Percentiles rank a stretch among this genome's conserved stretches.
Evolutionary conservation across 371 early-diverging fungal genomes (phyloP).

Genomic region (Mortierella sp.): DNA sequence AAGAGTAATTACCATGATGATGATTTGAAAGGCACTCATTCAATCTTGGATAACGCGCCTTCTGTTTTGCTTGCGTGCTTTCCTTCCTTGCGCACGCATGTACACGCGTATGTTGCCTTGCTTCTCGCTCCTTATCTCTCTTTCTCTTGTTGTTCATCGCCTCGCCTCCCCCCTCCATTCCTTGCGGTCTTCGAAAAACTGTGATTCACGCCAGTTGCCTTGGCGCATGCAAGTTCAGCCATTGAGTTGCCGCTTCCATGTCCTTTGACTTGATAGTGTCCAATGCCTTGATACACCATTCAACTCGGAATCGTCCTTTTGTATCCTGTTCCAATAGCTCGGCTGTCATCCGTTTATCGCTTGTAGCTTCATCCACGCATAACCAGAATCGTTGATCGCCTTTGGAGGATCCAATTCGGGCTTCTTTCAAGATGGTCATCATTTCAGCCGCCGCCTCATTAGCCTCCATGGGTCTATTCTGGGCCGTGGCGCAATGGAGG

Average conservation of each 20-base stretch:
- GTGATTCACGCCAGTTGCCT: not conserved
- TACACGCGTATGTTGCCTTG: too few relatives aligned
- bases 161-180: too few relatives aligned
- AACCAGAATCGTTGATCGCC: conserved; percentile 59
- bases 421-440: conserved; percentile 61
- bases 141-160: too few relatives aligned
- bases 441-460: conserved; percentile 73
- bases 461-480: conserved; percentile 69
- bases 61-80: too few relatives aligned
- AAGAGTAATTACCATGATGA: too few relatives aligned
- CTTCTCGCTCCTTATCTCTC: too few relatives aligned
- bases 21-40: too few relatives aligned
- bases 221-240: conserved; percentile 73
- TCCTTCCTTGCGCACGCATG: too few relatives aligned
- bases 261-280: conserved; percentile 58
- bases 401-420: conserved; percentile 23
- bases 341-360: conserved; percentile 63
- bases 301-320: conserved; percentile 59
- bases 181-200: too few relatives aligned
- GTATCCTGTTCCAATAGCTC: conserved; percentile 57
- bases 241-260: conserved; percentile 62
- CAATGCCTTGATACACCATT: conserved; percentile 79
- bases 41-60: too few relatives aligned
- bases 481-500: conserved; percentile 73
- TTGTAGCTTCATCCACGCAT: conserved; percentile 75